These are phyloP conservation scores for Funneliformis geosporum DNA, from an alignment of 192 early-diverging fungal species.

Conservation along the genomic window DNA sequence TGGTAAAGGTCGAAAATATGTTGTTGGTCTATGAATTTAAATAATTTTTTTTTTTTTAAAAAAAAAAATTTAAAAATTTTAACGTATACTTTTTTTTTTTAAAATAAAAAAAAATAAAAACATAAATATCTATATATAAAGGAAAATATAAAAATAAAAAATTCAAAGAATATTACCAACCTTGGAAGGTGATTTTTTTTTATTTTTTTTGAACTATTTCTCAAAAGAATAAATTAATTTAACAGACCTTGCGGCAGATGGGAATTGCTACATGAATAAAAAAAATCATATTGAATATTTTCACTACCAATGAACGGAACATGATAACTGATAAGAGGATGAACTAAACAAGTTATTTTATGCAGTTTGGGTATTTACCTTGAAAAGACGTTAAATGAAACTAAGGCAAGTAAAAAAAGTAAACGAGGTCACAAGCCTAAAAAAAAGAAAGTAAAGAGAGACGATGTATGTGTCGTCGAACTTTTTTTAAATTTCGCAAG, in stretches of 20 bases:
- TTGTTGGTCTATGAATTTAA: not conserved
- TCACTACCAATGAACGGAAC: too few relatives aligned
- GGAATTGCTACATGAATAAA: too few relatives aligned
- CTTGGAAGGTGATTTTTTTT: not conserved
- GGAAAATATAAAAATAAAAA: too few relatives aligned
- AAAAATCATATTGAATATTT: too few relatives aligned
- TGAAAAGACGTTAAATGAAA: constrained; percentile 3
- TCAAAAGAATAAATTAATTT: not conserved
- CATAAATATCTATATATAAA: not conserved
- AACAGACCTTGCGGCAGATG: too few relatives aligned
- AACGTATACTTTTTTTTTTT: not conserved
- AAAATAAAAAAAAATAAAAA: not conserved
- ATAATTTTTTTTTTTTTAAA: not conserved
- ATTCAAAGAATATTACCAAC: not conserved
- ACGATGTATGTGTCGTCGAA: constrained; percentile 1
- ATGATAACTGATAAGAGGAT: not conserved
- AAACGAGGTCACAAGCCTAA: not conserved
- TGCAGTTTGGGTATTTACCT: not conserved
- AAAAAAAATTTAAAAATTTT: not conserved
- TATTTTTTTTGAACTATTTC: not conserved
- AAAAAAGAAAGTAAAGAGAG: not conserved
- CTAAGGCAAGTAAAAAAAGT: not conserved
- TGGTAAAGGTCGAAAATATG: not conserved
- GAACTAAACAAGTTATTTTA: not conserved
- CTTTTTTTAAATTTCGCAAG: not conserved